A percentile compares a stretch with the other conserved stretches of the same genome.
phyloP scores from a whole-genome alignment of 2,329 filamentous ascomycete genomes.

The Sclerotinia glacialis region DNA sequence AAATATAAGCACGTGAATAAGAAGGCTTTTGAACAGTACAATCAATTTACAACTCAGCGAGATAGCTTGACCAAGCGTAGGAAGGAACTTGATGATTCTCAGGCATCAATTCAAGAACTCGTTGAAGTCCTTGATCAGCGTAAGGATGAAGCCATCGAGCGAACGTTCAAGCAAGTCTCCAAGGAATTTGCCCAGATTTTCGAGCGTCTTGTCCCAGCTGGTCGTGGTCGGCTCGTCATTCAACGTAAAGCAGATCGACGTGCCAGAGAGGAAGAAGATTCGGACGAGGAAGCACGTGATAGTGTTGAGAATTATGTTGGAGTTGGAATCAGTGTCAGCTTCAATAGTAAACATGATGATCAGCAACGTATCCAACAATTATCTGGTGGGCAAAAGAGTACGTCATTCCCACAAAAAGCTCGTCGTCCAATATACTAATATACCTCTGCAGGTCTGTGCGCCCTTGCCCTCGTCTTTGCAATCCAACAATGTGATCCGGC shows the following conservation, averaged over 20 bases:
- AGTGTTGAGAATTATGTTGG: slow-evolving; percentile 93
- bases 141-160: slow-evolving; percentile 97
- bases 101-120: slow-evolving; percentile 84
- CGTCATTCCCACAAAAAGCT: slow-evolving; percentile 40
- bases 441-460: slow-evolving; percentile 69
- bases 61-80: slow-evolving; percentile 82
- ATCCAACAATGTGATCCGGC: slow-evolving; percentile 97
- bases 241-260: slow-evolving; percentile 81
- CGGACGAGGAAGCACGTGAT: slow-evolving; percentile 64
- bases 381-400: slow-evolving; percentile 95
- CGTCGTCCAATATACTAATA: slow-evolving; percentile 23
- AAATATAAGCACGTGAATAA: slow-evolving; percentile 99
- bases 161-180: slow-evolving; percentile 97
- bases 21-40: slow-evolving; percentile 98
- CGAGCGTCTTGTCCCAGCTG: slow-evolving; percentile 89
- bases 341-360: slow-evolving; percentile 98
- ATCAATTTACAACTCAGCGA: slow-evolving; percentile 90
- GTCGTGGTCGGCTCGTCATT: slow-evolving; percentile 87
- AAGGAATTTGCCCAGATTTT: slow-evolving; percentile 92
- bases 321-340: slow-evolving; percentile 94
- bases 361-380: slow-evolving; percentile 97
- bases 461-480: slow-evolving; percentile 97
- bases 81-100: slow-evolving; percentile 81
- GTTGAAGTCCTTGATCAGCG: slow-evolving; percentile 89
- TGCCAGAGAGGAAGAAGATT: slow-evolving; percentile 61